Conservation (phyloP, 169 alveolate species). For the Plasmodium reichenowi region DNA sequence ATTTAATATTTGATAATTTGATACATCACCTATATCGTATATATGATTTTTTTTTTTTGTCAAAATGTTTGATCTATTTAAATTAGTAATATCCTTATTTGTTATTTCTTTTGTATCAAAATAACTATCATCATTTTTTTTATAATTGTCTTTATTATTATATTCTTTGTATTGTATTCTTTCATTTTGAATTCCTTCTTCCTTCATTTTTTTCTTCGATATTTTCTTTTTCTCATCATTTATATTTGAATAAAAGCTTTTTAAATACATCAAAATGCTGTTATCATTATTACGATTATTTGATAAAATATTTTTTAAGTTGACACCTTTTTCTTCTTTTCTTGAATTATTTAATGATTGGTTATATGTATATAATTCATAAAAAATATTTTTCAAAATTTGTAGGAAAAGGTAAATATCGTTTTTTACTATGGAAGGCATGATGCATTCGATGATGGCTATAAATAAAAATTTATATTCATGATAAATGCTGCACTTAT, state of each 20-base stretch:
- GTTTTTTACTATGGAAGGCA: constrained; percentile 73
- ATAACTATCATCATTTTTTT: not conserved
- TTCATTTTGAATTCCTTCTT: not conserved
- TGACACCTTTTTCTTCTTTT: constrained; percentile 9
- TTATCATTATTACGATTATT: constrained; percentile 55
- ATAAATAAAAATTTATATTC: constrained; percentile 71
- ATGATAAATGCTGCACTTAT: constrained; percentile 31
- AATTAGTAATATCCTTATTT: not conserved
- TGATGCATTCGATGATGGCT: constrained; percentile 71
- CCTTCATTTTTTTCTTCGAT: too few relatives aligned
- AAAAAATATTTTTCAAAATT: constrained; percentile 58
- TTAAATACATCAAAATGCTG: constrained; percentile 38
- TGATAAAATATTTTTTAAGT: constrained; percentile 44
- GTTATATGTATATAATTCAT: constrained; percentile 64
- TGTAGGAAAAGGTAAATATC: constrained; percentile 63
- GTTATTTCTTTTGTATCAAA: not conserved
- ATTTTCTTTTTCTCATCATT: constrained; percentile 8
- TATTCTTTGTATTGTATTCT: not conserved
- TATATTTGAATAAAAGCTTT: constrained; percentile 58
- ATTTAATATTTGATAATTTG: not conserved
- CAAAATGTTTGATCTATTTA: not conserved
- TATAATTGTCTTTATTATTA: not conserved
- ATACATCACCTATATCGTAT: not conserved
- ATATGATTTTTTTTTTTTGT: too few relatives aligned
- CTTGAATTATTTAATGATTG: constrained; percentile 26